These are phyloP conservation scores for Coemansia sp. DNA, from an alignment of 192 early-diverging fungal genomes.

Conservation along the genomic window DNA sequence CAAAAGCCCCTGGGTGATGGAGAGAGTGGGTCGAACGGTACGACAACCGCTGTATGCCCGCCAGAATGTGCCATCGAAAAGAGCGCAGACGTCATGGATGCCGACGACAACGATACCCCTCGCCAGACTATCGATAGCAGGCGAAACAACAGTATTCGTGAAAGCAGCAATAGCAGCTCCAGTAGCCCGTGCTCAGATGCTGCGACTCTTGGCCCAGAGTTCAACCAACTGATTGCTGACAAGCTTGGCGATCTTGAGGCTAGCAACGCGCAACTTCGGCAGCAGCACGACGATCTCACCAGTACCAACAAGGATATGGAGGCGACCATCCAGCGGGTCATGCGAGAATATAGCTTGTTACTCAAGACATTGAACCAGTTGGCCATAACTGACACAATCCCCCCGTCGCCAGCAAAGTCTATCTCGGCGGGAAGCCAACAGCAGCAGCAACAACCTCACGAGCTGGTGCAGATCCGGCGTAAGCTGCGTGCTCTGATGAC, in stretches of 20 bases:
- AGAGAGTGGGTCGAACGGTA: not conserved
- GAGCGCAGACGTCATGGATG: constrained; percentile 19
- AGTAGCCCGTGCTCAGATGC: not conserved
- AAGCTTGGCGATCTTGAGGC: constrained; percentile 9
- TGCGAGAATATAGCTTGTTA: constrained; percentile 39
- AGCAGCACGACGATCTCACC: constrained; percentile 16
- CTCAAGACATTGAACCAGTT: constrained; percentile 36
- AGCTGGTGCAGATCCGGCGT: constrained; percentile 45
- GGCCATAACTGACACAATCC: constrained; percentile 29
- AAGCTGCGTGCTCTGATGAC: constrained; percentile 46
- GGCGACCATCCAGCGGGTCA: constrained; percentile 26
- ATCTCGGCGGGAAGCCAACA: not conserved
- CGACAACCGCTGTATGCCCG: no score
- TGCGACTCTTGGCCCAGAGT: not conserved
- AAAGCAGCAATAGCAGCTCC: not conserved
- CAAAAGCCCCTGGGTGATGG: constrained; percentile 20
- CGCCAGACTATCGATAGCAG: not conserved
- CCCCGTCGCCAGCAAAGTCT: constrained; percentile 36
- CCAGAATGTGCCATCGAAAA: not conserved
- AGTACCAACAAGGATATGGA: constrained; percentile 30
- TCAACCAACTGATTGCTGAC: not conserved
- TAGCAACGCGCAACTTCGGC: constrained; percentile 16
- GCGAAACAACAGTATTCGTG: not conserved
- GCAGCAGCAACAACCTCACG: constrained; percentile 15
- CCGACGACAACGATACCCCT: constrained; percentile 8